Evolutionary conservation across 1,284 basidiomycete genomes (phyloP).

Genomic region (Puccinia coronata): DNA sequence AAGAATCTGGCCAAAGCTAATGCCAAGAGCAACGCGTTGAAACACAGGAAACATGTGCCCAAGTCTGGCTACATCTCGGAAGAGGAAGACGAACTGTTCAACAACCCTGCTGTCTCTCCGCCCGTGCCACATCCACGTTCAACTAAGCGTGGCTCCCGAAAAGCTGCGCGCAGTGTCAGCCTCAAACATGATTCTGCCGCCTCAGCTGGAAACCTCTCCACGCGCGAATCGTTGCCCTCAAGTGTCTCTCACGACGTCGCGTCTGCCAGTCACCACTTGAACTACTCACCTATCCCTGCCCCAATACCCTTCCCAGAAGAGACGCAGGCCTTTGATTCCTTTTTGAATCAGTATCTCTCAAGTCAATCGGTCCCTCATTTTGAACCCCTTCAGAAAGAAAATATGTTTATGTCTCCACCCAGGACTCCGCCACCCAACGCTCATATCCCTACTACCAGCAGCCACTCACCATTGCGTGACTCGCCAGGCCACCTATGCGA

Average conservation of each 20-base stretch:
- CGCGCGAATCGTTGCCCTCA: neutral
- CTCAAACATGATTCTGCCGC: neutral
- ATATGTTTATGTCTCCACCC: slow-evolving; percentile 28
- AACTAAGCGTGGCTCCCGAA: neutral
- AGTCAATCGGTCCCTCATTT: neutral
- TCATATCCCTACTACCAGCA: neutral
- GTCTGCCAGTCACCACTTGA: neutral
- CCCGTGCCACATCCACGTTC: neutral
- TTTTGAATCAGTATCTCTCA: neutral
- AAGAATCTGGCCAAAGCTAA: slow-evolving; percentile 31
- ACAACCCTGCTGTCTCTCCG: neutral
- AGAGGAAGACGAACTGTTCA: slow-evolving; percentile 3
- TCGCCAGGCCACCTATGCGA: slow-evolving; percentile 26
- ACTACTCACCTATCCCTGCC: neutral
- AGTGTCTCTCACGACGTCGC: neutral
- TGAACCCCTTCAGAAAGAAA: neutral
- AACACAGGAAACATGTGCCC: neutral
- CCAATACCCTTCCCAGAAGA: neutral
- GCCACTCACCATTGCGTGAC: neutral
- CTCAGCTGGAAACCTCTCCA: neutral
- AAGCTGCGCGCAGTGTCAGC: neutral
- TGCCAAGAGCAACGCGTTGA: slow-evolving; percentile 16
- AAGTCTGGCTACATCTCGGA: slow-evolving; percentile 19
- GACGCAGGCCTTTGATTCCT: neutral
- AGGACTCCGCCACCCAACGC: slow-evolving; percentile 36